Base-by-base conservation (phyloP, 371 early-diverging fungal species). In the Cokeromyces recurvatus region DNA sequence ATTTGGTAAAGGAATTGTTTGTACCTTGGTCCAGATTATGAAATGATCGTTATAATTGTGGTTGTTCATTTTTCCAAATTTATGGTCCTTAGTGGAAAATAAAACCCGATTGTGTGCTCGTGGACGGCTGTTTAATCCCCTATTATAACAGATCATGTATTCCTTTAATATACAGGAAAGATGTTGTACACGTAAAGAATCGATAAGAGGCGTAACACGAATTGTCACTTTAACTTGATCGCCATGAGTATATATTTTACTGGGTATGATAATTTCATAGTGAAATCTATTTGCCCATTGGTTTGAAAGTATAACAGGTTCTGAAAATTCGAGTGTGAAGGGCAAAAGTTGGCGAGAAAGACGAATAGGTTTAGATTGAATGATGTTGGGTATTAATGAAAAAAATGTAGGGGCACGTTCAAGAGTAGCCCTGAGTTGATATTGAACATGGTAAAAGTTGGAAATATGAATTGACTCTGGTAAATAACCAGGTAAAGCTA, bases 241-340 rank as follows among this genome's bases (percentile, higher is more conserved):
- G 6, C 74, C 69, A 24, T 57, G 63, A n/a, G 54, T 53, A 35
- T 55, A 65, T 10, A 57, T 46, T 36, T 64, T 68, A 20, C 60
- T 62, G 9, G 74, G 71, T 31, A 70, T 47, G 20, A 51, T 53
- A 48, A 74, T 66, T 31, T 70, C 68, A 36, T 70, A 74, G n/a
- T 62, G 62, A 3, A 74, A 20, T 38, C 70, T 74, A 17, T 61
- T 48, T 15, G 54, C 47, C 74, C 74, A 74, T 46, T 60, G 60
- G 37, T 66, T 63, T 7, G 61, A 38, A 5, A 74, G 43, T 4
- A 50, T 41, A 1, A 70, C 47, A 9, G 74, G 68, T n/a, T 70
- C 66, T 35, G 60, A 22, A 38, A 55, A 70, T 15, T 66, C 64
- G 27, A 53, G 31, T 11, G 55, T 46, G 17, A 66, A 34, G 12